These are phyloP conservation scores for Nemania sp. DNA, from an alignment of 2,329 filamentous ascomycete genomes.

Conservation along the genomic window DNA sequence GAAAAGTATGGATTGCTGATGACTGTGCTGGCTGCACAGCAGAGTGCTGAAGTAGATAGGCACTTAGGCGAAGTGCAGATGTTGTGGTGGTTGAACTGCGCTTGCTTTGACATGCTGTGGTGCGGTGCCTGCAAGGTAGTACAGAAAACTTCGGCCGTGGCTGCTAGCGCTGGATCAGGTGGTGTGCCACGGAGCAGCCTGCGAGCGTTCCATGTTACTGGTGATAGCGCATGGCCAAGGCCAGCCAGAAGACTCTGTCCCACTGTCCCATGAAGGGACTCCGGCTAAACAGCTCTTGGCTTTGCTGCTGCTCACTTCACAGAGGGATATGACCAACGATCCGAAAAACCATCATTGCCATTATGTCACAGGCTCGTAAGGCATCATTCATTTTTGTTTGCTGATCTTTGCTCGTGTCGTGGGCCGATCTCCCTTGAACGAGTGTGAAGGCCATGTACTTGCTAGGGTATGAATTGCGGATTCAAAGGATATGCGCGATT, in stretches of 20 bases:
- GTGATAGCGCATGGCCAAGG: neutral
- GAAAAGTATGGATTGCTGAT: neutral
- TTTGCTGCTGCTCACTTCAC: neutral
- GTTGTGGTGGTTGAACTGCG: no score
- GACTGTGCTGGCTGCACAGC: neutral
- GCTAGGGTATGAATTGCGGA: slow-evolving; percentile 15
- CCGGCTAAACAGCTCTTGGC: neutral
- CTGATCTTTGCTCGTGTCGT: slow-evolving; percentile 14
- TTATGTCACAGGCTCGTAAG: slow-evolving; percentile 2
- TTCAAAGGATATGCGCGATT: slow-evolving; percentile 12
- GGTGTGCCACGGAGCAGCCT: no score
- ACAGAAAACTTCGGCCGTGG: no score
- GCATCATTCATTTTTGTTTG: slow-evolving; percentile 3
- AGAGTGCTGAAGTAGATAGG: no score
- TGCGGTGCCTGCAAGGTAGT: no score
- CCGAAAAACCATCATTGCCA: neutral
- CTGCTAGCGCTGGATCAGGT: no score
- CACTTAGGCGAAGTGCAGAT: no score
- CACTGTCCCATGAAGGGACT: neutral
- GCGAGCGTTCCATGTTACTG: neutral
- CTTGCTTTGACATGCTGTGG: no score
- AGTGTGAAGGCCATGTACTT: slow-evolving; percentile 15
- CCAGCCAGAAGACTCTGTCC: slow-evolving; percentile 5
- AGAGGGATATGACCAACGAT: neutral
- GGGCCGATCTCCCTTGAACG: no score